Conservation (phyloP, 495 filamentous ascomycete genomes). For the Lasiosphaeris hirsuta region DNA sequence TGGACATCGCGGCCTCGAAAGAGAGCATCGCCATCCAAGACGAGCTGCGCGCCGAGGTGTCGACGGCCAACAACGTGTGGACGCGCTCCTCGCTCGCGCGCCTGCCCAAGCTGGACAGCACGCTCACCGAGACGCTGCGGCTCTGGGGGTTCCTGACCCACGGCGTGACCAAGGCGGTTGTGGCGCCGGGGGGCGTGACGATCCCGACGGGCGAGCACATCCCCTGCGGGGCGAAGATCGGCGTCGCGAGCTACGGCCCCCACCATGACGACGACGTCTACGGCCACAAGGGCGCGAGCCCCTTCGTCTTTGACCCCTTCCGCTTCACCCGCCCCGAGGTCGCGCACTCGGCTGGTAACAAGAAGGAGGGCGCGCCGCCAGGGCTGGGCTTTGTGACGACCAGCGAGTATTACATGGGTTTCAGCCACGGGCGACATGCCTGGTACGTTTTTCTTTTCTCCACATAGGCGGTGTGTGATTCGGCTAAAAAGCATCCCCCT, state of each 20-base stretch:
- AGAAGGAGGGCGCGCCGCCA: constrained; percentile 2
- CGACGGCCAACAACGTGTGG: constrained; percentile 22
- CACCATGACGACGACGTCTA: constrained; percentile 41
- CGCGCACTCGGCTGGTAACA: background rate
- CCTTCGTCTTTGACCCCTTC: constrained; percentile 36
- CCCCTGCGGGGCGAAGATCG: constrained; percentile 37
- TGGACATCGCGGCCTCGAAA: constrained; percentile 31
- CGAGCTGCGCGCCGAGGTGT: constrained; percentile 15
- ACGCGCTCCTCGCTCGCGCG: constrained; percentile 35
- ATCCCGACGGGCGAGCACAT: constrained; percentile 34
- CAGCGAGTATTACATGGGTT: constrained; percentile 33
- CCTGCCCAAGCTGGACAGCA: constrained; percentile 35
- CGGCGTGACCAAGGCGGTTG: constrained; percentile 40
- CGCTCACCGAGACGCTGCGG: constrained; percentile 42
- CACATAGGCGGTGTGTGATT: too few relatives aligned
- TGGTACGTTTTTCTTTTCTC: constrained; percentile 27
- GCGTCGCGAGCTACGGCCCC: constrained; percentile 35
- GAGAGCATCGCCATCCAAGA: constrained; percentile 20
- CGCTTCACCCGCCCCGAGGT: constrained; percentile 28
- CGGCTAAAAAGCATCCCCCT: too few relatives aligned
- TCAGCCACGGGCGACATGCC: constrained; percentile 39
- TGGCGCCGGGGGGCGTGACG: constrained; percentile 34
- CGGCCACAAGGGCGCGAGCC: constrained; percentile 10
- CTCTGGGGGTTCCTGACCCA: constrained; percentile 38
- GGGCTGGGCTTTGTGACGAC: constrained; percentile 31